phyloP scores from a whole-genome alignment of 2,329 filamentous ascomycete genomes.

The Exophiala bonariae region DNA sequence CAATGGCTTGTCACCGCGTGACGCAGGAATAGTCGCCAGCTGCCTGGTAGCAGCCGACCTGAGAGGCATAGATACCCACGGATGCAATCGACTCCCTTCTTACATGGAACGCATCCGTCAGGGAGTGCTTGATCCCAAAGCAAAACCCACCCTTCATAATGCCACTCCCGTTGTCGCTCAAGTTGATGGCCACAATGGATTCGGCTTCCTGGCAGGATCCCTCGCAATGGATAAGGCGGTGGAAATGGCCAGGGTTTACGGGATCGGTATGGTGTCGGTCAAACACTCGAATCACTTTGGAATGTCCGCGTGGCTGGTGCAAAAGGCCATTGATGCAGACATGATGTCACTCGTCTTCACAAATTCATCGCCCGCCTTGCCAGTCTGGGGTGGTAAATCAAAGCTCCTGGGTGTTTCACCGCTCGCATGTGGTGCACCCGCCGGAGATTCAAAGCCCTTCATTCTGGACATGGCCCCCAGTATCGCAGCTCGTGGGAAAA shows the following conservation, averaged over 20 bases:
- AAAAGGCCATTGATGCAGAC: slow-evolving; percentile 70
- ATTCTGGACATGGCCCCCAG: slow-evolving; percentile 49
- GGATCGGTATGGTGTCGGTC: slow-evolving; percentile 74
- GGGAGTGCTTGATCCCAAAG: slow-evolving; percentile 64
- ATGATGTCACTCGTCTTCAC: slow-evolving; percentile 73
- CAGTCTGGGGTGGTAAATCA: slow-evolving; percentile 66
- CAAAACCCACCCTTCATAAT: slow-evolving; percentile 59
- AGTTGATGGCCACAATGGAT: slow-evolving; percentile 68
- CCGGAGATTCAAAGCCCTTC: slow-evolving; percentile 59
- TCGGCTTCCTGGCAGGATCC: slow-evolving; percentile 72
- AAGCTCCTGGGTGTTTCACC: slow-evolving; percentile 74
- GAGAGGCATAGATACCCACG: slow-evolving; percentile 77
- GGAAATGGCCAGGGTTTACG: slow-evolving; percentile 61
- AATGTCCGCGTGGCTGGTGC: slow-evolving; percentile 79
- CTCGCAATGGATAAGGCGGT: slow-evolving; percentile 68
- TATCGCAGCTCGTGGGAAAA: slow-evolving; percentile 46
- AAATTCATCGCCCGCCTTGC: slow-evolving; percentile 70
- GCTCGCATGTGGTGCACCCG: slow-evolving; percentile 73
- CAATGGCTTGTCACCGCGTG: slow-evolving; percentile 59
- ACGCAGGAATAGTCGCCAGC: slow-evolving; percentile 64
- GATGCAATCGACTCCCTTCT: slow-evolving; percentile 73
- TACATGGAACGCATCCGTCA: slow-evolving; percentile 73
- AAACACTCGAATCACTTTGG: slow-evolving; percentile 81
- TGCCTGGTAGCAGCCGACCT: slow-evolving; percentile 74
- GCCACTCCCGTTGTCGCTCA: slow-evolving; percentile 71